These are phyloP conservation scores for Zychaea mexicana DNA, from an alignment of 371 early-diverging fungal genomes.

Conservation along the genomic window DNA sequence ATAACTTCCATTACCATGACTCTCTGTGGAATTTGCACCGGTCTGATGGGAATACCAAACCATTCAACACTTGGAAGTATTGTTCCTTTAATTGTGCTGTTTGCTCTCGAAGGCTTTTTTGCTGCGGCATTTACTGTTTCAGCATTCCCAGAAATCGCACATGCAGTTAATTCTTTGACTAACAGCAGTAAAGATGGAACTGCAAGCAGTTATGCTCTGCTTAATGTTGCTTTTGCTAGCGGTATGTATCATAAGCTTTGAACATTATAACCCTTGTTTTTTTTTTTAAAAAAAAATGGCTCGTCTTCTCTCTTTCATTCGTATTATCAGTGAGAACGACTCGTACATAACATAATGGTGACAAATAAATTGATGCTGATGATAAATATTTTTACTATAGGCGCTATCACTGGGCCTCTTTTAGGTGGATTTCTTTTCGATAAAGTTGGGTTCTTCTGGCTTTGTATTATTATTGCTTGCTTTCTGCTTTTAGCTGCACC, in stretches of 20 bases:
- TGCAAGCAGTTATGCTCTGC: slow-evolving; percentile 46
- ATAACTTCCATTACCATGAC: background rate
- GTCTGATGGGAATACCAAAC: background rate
- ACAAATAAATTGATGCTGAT: background rate
- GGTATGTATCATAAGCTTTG: slow-evolving; percentile 27
- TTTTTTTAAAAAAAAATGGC: background rate
- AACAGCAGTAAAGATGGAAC: slow-evolving; percentile 35
- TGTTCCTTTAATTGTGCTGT: background rate
- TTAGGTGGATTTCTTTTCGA: slow-evolving; percentile 38
- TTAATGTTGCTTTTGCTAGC: slow-evolving; percentile 54
- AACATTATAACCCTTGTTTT: background rate
- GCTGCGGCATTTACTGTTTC: slow-evolving; percentile 45
- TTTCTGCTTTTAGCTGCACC: slow-evolving; percentile 31
- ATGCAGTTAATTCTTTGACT: slow-evolving; percentile 36
- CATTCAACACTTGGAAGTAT: background rate
- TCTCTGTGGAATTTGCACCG: background rate
- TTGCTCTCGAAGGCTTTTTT: slow-evolving; percentile 43
- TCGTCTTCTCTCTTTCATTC: too few species aligned
- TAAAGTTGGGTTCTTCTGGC: slow-evolving; percentile 41
- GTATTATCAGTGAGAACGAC: too few species aligned
- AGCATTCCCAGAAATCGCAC: slow-evolving; percentile 47
- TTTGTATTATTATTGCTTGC: slow-evolving; percentile 36
- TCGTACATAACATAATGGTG: too few species aligned
- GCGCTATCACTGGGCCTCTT: slow-evolving; percentile 39
- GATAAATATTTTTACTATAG: slow-evolving; percentile 7